A percentile compares a stretch with the other conserved stretches of the same genome.
phyloP scores from a whole-genome alignment of 495 filamentous ascomycete genomes.

The Aspergillus olivimuriae region DNA sequence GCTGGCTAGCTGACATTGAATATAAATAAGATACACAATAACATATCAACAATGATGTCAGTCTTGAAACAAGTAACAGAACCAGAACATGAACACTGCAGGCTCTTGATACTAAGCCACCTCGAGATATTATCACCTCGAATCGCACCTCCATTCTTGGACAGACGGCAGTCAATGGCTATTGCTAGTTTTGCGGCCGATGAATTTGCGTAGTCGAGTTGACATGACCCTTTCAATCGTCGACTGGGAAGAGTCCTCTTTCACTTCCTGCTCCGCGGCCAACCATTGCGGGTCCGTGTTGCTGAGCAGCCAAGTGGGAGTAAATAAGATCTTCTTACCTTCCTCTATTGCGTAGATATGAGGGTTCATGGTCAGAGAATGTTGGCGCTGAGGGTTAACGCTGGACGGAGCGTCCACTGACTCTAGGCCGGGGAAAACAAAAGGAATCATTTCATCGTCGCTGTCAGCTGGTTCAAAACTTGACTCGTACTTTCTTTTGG shows the following conservation, averaged over 20 bases:
- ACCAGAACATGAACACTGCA: background rate
- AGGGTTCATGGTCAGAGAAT: conserved; percentile 1
- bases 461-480: conserved; percentile 12
- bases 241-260: background rate
- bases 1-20: background rate
- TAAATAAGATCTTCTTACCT: background rate
- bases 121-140: background rate
- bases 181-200: background rate
- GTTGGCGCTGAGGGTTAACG: background rate
- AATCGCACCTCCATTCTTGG: background rate
- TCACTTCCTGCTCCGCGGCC: conserved; percentile 3
- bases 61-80: background rate
- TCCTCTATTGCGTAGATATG: conserved; percentile 2
- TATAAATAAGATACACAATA: too few species aligned
- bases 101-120: background rate
- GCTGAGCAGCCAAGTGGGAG: background rate
- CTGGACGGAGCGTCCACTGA: background rate
- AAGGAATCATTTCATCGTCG: conserved; percentile 6
- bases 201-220: background rate
- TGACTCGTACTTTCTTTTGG: conserved; percentile 10
- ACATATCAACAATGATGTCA: background rate
- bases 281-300: conserved; percentile 2
- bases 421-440: conserved; percentile 5
- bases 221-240: background rate
- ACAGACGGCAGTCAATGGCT: background rate